Percentiles rank a stretch among this genome's conserved stretches.
These are phyloP conservation scores for Galerina marginata DNA, from an alignment of 768 basidiomycete genomes.

Conservation along the genomic window DNA sequence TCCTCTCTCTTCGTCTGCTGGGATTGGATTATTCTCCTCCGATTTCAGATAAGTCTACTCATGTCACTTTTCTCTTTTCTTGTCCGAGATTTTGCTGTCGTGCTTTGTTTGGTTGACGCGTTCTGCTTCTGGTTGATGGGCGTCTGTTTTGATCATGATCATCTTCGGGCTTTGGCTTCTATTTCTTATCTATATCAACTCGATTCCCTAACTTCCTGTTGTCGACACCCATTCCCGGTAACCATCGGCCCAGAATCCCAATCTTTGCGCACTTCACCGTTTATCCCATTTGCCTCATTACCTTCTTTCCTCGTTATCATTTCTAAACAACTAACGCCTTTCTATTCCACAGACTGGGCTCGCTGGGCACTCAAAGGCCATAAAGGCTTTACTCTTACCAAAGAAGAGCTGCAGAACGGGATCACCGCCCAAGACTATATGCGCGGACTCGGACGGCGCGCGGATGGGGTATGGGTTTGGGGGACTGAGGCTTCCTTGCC, in stretches of 20 bases:
- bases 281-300: background rate
- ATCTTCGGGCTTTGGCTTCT: no score
- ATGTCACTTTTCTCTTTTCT: background rate
- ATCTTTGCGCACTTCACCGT: background rate
- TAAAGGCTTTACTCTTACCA: slow-evolving; percentile 45
- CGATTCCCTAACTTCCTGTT: no score
- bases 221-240: no score
- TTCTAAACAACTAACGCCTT: background rate
- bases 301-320: background rate
- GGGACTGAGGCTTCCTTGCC: background rate
- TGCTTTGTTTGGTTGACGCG: background rate
- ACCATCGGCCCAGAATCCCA: no score
- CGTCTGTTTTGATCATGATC: no score
- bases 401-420: slow-evolving; percentile 39
- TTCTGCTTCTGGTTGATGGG: no score
- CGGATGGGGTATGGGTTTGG: slow-evolving; percentile 23
- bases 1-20: background rate
- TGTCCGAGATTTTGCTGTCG: background rate
- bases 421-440: slow-evolving; percentile 37
- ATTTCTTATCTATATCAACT: no score
- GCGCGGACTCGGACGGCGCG: slow-evolving; percentile 28
- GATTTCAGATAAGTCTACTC: background rate
- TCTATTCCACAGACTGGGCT: slow-evolving; percentile 37
- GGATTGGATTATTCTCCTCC: background rate
- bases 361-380: slow-evolving; percentile 45